Conservation (phyloP, 2,329 filamentous ascomycete genomes). For the Cadophora malorum region DNA sequence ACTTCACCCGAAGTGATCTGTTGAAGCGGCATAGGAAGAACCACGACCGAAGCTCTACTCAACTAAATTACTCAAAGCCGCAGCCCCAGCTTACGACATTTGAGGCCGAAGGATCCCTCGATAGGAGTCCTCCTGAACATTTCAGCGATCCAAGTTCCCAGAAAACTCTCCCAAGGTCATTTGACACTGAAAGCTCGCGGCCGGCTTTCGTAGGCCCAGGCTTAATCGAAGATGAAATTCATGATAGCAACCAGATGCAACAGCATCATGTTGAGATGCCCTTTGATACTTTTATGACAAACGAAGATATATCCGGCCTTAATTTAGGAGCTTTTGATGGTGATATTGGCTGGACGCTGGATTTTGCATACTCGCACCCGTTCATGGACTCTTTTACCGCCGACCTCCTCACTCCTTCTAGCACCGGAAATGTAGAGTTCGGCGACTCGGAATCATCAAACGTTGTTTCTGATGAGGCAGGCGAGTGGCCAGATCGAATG, state of each 20-base stretch:
- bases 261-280: background rate
- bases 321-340: slow-evolving; percentile 13
- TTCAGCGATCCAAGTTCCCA: background rate
- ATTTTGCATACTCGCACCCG: background rate
- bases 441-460: background rate
- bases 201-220: background rate
- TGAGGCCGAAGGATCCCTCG: no score
- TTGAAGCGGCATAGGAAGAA: slow-evolving; percentile 10
- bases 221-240: background rate
- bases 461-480: background rate
- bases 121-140: no score
- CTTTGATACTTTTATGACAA: slow-evolving; percentile 1
- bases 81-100: no score
- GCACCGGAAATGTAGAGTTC: background rate
- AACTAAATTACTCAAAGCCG: background rate
- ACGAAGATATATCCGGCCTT: slow-evolving; percentile 10
- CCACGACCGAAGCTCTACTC: background rate
- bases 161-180: background rate
- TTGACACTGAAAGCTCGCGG: no score
- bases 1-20: slow-evolving; percentile 6
- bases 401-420: background rate
- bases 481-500: slow-evolving; percentile 13
- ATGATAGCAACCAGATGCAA: background rate
- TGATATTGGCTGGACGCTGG: slow-evolving; percentile 15
- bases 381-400: background rate